Evolutionary conservation across 352 stramenopile genomes (phyloP).

Genomic region (Pythium diclinum): DNA sequence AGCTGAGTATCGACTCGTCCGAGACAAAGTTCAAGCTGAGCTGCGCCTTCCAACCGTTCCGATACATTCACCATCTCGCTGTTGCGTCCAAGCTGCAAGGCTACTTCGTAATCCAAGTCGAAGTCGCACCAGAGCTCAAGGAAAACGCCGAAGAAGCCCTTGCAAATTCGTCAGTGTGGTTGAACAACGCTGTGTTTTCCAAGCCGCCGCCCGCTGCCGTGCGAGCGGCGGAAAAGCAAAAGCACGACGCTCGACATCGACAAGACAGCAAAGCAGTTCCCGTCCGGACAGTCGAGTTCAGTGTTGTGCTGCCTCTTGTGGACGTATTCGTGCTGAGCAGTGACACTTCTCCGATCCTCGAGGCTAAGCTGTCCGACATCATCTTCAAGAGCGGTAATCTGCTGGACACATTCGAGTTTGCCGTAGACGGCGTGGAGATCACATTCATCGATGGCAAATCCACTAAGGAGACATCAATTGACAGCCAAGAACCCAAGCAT

Average conservation of each 20-base stretch:
- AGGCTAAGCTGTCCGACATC: constrained; percentile 50
- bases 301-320: constrained; percentile 54
- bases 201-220: constrained; percentile 20
- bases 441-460: constrained; percentile 53
- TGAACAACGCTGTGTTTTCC: constrained; percentile 53
- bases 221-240: constrained; percentile 17
- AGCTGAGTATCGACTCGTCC: constrained; percentile 55
- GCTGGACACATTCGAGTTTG: constrained; percentile 53
- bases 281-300: constrained; percentile 41
- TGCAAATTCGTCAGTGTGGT: constrained; percentile 44
- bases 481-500: neutral
- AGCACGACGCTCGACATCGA: constrained; percentile 6
- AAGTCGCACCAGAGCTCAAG: constrained; percentile 40
- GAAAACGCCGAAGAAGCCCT: constrained; percentile 57
- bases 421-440: constrained; percentile 52
- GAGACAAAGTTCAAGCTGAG: constrained; percentile 54
- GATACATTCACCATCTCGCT: constrained; percentile 71
- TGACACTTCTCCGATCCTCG: constrained; percentile 58
- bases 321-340: constrained; percentile 64
- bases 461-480: neutral
- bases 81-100: constrained; percentile 58
- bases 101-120: constrained; percentile 60
- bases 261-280: constrained; percentile 19
- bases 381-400: constrained; percentile 52
- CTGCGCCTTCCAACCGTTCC: constrained; percentile 58